Percentiles rank a stretch among this genome's conserved stretches.
phyloP scores from a whole-genome alignment of 2,329 filamentous ascomycete species.

The Fusarium pseudoanthophilum region DNA sequence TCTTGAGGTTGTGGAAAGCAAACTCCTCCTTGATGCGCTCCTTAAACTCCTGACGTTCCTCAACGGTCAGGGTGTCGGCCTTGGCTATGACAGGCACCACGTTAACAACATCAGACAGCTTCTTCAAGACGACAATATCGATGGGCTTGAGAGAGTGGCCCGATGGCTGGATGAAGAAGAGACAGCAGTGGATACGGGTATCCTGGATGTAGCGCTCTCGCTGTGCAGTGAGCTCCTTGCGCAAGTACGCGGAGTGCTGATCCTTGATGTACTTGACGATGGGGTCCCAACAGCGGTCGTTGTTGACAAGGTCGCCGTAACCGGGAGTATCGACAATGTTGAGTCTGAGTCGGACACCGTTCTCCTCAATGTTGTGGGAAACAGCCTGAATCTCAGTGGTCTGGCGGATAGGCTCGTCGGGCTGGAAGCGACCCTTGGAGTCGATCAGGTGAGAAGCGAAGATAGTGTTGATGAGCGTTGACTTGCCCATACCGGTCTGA shows the following conservation, averaged over 20 bases:
- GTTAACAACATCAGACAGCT: conserved; percentile 98
- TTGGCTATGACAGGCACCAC: conserved; percentile 99
- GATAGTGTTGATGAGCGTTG: conserved; percentile 99
- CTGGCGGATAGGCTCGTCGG: conserved; percentile 91
- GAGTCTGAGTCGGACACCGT: conserved; percentile 93
- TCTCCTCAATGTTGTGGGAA: conserved; percentile 99
- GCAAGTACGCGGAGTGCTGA: conserved; percentile 98
- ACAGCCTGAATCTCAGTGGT: conserved; percentile 98
- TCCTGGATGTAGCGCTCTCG: conserved; percentile 99
- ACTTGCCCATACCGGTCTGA: conserved; percentile 98
- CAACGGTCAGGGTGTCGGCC: conserved; percentile 93
- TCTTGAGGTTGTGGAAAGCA: conserved; percentile 99
- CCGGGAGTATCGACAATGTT: conserved; percentile 99
- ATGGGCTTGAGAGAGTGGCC: conserved; percentile 99
- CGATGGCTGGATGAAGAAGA: conserved; percentile 99
- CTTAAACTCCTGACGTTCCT: conserved; percentile 97
- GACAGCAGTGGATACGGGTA: conserved; percentile 98
- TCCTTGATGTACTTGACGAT: conserved; percentile 99
- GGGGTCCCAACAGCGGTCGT: conserved; percentile 99
- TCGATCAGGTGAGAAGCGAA: conserved; percentile 99
- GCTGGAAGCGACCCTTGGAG: conserved; percentile 93
- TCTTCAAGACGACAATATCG: conserved; percentile 99
- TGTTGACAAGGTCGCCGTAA: conserved; percentile 99
- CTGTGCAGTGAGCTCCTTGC: conserved; percentile 99
- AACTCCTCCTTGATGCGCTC: conserved; percentile 99